These are phyloP conservation scores for Boletellus emodensis DNA, from an alignment of 768 basidiomycete genomes.

Conservation along the genomic window DNA sequence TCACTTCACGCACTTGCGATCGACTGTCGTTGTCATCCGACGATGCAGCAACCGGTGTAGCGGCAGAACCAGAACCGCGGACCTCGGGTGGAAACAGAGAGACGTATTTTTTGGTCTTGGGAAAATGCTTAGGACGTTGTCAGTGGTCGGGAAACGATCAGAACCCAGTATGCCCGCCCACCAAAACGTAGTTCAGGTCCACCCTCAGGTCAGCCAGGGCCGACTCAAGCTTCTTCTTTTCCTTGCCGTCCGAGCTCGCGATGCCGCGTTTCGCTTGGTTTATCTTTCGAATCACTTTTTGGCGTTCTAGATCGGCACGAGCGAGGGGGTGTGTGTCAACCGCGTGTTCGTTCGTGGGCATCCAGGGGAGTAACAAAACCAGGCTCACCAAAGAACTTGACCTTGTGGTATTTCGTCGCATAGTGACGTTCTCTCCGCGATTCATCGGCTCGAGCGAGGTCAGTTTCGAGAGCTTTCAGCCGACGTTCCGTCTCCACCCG, in stretches of 20 bases:
- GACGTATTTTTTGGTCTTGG: slow-evolving; percentile 83
- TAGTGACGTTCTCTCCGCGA: slow-evolving; percentile 67
- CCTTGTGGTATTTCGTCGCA: slow-evolving; percentile 78
- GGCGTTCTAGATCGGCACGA: slow-evolving; percentile 55
- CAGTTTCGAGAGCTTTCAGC: slow-evolving; percentile 67
- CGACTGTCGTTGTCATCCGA: slow-evolving; percentile 44
- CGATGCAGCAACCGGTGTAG: slow-evolving; percentile 5
- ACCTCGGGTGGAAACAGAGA: slow-evolving; percentile 80
- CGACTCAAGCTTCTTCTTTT: slow-evolving; percentile 40
- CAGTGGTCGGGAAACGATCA: not conserved
- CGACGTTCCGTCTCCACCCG: slow-evolving; percentile 79
- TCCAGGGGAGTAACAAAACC: not conserved
- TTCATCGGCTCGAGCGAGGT: slow-evolving; percentile 60
- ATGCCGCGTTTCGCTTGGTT: slow-evolving; percentile 60
- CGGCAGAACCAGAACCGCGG: slow-evolving; percentile 17
- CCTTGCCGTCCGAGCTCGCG: slow-evolving; percentile 32
- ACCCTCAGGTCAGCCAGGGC: slow-evolving; percentile 65
- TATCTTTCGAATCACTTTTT: slow-evolving; percentile 80
- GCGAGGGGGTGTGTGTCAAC: too few species aligned
- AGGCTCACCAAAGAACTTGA: slow-evolving; percentile 87
- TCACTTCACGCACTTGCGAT: slow-evolving; percentile 55
- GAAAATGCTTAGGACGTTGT: slow-evolving; percentile 58
- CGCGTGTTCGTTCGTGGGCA: too few species aligned
- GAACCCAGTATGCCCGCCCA: slow-evolving; percentile 27
- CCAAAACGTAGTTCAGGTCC: slow-evolving; percentile 88